Evolutionary conservation across 257 asterid genomes (phyloP).

Genomic region (Rhazya stricta): DNA sequence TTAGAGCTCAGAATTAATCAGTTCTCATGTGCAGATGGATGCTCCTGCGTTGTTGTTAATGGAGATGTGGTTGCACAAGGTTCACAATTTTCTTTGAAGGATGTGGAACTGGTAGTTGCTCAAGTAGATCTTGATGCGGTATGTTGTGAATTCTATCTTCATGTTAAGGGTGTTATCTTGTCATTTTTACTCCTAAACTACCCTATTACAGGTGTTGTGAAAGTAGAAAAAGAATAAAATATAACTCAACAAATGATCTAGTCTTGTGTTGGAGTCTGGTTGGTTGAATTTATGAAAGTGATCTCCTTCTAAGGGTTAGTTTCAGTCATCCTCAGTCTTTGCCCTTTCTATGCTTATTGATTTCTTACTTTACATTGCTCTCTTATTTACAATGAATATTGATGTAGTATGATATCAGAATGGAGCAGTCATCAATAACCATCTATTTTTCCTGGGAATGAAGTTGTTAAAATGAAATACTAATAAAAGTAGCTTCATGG

Average conservation of each 20-base stretch:
- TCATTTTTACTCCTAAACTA: background rate
- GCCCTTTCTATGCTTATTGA: background rate
- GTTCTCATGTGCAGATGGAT: conserved; percentile 68
- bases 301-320: background rate
- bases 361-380: background rate
- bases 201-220: background rate
- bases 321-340: background rate
- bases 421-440: background rate
- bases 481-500: no score
- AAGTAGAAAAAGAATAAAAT: background rate
- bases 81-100: conserved; percentile 87
- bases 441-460: background rate
- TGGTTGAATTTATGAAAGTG: background rate
- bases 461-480: background rate
- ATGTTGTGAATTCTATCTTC: conserved; percentile 22
- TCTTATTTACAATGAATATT: background rate
- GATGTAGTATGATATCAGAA: background rate
- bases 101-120: conserved; percentile 89
- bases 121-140: conserved; percentile 96
- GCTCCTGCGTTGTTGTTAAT: conserved; percentile 83
- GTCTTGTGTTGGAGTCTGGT: no score
- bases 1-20: conserved; percentile 16
- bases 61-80: conserved; percentile 96
- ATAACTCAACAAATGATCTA: background rate
- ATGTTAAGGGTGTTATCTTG: background rate